Percentiles rank a stretch among this genome's conserved stretches.
phyloP scores from a whole-genome alignment of 2,329 filamentous ascomycete genomes.

The Ascocoryne sarcoides region DNA sequence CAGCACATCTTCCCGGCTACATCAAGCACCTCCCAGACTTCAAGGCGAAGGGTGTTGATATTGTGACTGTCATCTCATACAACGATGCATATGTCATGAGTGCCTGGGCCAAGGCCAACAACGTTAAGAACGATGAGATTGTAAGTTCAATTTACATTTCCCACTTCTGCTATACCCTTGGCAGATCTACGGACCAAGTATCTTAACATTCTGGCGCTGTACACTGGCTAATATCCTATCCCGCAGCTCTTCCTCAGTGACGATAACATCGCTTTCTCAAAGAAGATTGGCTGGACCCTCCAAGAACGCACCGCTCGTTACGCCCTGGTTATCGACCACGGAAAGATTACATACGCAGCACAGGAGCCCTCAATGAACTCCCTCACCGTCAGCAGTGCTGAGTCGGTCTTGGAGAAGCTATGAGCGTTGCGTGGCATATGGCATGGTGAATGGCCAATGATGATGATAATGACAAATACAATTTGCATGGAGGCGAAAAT shows the following conservation, averaged over 20 bases:
- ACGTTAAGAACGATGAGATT: slow-evolving; percentile 53
- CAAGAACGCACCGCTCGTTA: slow-evolving; percentile 44
- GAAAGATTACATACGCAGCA: slow-evolving; percentile 59
- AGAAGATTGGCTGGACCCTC: slow-evolving; percentile 52
- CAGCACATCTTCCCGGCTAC: slow-evolving; percentile 59
- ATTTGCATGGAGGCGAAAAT: too few species aligned
- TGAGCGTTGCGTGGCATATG: slow-evolving; percentile 4
- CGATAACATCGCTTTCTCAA: slow-evolving; percentile 53
- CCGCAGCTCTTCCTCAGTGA: slow-evolving; percentile 58
- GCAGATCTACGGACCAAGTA: not conserved
- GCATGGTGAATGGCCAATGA: not conserved
- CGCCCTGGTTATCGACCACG: slow-evolving; percentile 59
- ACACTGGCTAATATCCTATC: slow-evolving; percentile 1
- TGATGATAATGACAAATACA: too few species aligned
- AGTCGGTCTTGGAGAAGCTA: slow-evolving; percentile 27
- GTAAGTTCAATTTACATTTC: too few species aligned
- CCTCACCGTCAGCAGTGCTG: slow-evolving; percentile 25
- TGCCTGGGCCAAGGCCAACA: slow-evolving; percentile 64
- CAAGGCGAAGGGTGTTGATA: slow-evolving; percentile 57
- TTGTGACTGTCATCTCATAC: slow-evolving; percentile 57
- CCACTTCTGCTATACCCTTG: not conserved
- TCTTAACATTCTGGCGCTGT: not conserved
- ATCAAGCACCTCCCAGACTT: slow-evolving; percentile 51
- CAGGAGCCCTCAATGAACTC: slow-evolving; percentile 40
- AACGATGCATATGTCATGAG: slow-evolving; percentile 67